These are phyloP conservation scores for Sarocladium strictum DNA, from an alignment of 2,329 filamentous ascomycete genomes.

Conservation along the genomic window DNA sequence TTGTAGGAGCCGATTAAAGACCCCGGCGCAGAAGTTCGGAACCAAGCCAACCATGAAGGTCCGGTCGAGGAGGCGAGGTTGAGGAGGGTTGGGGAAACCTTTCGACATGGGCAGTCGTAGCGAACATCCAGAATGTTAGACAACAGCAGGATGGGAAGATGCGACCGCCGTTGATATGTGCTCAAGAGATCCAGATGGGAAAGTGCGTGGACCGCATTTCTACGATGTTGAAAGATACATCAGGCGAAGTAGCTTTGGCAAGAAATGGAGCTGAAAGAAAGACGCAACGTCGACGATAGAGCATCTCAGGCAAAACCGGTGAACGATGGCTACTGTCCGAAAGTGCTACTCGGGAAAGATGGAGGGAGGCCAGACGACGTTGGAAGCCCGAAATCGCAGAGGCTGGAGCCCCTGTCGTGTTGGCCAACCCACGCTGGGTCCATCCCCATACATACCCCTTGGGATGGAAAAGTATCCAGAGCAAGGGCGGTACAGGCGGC, in stretches of 20 bases:
- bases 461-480: background rate
- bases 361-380: background rate
- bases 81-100: background rate
- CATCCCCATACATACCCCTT: background rate
- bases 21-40: background rate
- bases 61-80: background rate
- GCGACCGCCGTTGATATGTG: too few relatives aligned
- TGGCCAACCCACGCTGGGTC: background rate
- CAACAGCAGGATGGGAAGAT: too few relatives aligned
- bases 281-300: background rate
- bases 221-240: background rate
- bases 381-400: slow-evolving; percentile 6
- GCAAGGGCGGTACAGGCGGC: background rate
- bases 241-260: background rate
- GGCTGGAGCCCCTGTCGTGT: slow-evolving; percentile 7
- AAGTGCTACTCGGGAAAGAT: background rate
- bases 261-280: too few relatives aligned
- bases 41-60: background rate
- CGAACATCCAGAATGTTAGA: too few relatives aligned
- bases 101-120: background rate
- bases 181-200: background rate
- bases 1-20: background rate
- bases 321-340: too few relatives aligned
- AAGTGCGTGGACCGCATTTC: background rate
- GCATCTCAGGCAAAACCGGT: background rate